These are phyloP conservation scores for Monosporascus sp. DNA, from an alignment of 2,329 filamentous ascomycete genomes.

Conservation along the genomic window DNA sequence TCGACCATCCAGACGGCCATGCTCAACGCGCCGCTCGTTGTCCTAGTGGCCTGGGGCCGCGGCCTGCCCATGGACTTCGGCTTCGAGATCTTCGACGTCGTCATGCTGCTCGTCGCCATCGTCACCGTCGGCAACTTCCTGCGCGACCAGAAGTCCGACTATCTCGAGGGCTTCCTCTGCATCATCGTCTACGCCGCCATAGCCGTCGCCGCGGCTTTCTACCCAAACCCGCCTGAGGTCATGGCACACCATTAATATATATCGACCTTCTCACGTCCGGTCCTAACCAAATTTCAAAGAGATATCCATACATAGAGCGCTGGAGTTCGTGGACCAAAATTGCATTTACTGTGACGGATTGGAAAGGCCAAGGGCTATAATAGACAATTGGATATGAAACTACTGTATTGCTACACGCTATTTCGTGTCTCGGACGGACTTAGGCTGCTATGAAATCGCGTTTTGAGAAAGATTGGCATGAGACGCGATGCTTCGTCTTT, in stretches of 20 bases:
- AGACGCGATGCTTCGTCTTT: too few relatives aligned
- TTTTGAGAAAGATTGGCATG: too few relatives aligned
- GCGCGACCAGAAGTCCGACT: slow-evolving; percentile 84
- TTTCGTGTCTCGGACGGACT: too few relatives aligned
- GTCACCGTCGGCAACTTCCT: slow-evolving; percentile 85
- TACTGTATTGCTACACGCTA: too few relatives aligned
- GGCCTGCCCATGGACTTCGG: slow-evolving; percentile 68
- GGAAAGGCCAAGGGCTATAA: too few relatives aligned
- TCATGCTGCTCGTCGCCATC: slow-evolving; percentile 76
- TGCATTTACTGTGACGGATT: too few relatives aligned
- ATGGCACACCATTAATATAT: slow-evolving; percentile 29
- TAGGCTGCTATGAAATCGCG: too few relatives aligned
- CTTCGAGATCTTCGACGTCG: slow-evolving; percentile 83
- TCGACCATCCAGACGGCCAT: slow-evolving; percentile 86
- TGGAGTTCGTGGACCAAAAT: too few relatives aligned
- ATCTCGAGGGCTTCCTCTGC: slow-evolving; percentile 79
- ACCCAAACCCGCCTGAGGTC: slow-evolving; percentile 56
- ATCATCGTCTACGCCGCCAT: slow-evolving; percentile 62
- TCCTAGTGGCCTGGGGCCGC: slow-evolving; percentile 80
- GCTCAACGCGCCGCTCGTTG: slow-evolving; percentile 77
- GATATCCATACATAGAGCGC: too few relatives aligned
- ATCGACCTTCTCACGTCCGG: too few relatives aligned
- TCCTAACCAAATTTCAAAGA: too few relatives aligned
- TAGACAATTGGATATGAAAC: too few relatives aligned
- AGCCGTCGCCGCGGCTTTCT: slow-evolving; percentile 54